Evolutionary conservation across 2,329 filamentous ascomycete species (phyloP), one percentile per base, ranked within the genome.

Genomic region (Penicillium sp.): DNA sequence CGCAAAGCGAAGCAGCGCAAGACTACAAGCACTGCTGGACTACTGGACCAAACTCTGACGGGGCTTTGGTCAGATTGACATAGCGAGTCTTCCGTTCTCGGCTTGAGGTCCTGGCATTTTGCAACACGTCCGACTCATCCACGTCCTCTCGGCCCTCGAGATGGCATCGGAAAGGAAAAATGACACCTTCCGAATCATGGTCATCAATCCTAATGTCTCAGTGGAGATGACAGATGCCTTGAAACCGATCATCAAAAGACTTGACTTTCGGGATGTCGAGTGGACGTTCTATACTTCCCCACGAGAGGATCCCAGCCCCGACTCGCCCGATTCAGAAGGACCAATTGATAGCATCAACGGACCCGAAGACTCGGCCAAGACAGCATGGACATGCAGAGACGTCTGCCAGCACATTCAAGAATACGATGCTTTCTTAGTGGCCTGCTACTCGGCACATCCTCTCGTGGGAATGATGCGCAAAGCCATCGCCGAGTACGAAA

Each of bases 401-500:
- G 73, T 81, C 50, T 64, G 87, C 5, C 64, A 71, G 26, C 50
- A 71, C 11, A 46, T 68, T 12, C 33, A 65, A 33, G 26, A 66
- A 52, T 52, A 88, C 66, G 83, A 93, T 62, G 89, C 78, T n/a
- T 84, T 94, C 52, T 77, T 96, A 0, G 79, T 96, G 2, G 90
- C 90, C 18, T 96, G 91, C 71, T 97, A 88, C 72, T 93, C 87
- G 50, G 82, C 86, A 1, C 90, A 96, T 62, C 83, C 86, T 0
- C 77, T 96, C 0, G 87, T 95, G 0, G 66, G 74, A 0, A 67
- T 76, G 42, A 71, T 95, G 9, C 76, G 75, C 50, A 54, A 69
- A n/a, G 60, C 72, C 11, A 67, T 73, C 39, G 43, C 43, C n/a
- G 56, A 55, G n/a, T 36, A 53, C 1, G 59, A 66, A 43, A 45